Percentiles rank a stretch among this genome's conserved stretches.
Conservation (phyloP, 208 protist genomes). For the Acanthamoeba lugdunensis region DNA sequence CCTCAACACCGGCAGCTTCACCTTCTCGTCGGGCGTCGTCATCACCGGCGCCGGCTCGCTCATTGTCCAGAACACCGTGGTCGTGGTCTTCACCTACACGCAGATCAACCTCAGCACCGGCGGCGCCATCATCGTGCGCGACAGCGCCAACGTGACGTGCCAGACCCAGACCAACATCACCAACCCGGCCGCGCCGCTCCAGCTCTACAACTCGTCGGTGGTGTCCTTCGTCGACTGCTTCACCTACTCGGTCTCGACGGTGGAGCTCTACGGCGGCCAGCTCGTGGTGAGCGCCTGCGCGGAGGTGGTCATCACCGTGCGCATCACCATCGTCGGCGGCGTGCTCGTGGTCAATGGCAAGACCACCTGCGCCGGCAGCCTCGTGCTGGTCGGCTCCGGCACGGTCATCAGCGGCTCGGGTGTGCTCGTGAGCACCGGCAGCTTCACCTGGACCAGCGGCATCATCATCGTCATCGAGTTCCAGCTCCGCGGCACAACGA, state of each 20-base stretch:
- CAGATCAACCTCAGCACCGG: not conserved
- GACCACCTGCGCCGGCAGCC: not conserved
- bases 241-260: not conserved
- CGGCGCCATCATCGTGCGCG: constrained; percentile 21
- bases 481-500: constrained; percentile 7
- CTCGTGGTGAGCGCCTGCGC: not conserved
- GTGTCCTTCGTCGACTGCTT: constrained; percentile 40
- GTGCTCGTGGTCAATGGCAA: constrained; percentile 17
- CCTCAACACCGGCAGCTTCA: constrained; percentile 35
- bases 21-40: not conserved
- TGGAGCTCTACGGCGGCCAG: constrained; percentile 18
- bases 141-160: constrained; percentile 51
- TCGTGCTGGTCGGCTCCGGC: constrained; percentile 12
- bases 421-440: not conserved
- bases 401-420: constrained; percentile 26
- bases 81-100: constrained; percentile 11
- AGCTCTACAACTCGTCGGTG: constrained; percentile 27
- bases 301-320: constrained; percentile 1
- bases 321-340: constrained; percentile 35
- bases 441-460: constrained; percentile 33
- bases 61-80: not conserved
- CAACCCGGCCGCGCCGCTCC: not conserved
- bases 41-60: constrained; percentile 34
- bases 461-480: not conserved
- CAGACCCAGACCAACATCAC: constrained; percentile 32